phyloP scores from a whole-genome alignment of 306 rosid species.

The Parietaria judaica region DNA sequence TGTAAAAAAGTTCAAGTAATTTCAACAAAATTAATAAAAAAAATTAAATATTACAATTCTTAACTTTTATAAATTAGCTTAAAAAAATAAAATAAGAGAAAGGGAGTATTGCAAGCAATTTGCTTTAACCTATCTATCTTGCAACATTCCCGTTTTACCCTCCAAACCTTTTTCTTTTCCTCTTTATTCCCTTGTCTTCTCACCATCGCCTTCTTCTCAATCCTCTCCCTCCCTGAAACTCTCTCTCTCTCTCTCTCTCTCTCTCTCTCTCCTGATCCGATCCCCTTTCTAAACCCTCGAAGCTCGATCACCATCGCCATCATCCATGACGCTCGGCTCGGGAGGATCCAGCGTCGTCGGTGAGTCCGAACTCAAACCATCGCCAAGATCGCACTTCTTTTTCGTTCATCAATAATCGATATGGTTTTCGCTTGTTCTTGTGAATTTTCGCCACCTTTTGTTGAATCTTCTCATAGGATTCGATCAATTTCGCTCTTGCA shows the following conservation, averaged over 20 bases:
- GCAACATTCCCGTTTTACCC: conserved; percentile 9
- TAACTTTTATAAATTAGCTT: too few species aligned
- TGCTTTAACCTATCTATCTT: conserved; percentile 12
- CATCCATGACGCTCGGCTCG: conserved; percentile 97
- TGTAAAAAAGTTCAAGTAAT: too few species aligned
- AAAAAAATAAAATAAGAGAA: too few species aligned
- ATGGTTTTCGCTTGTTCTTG: conserved; percentile 3
- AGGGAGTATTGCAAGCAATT: too few species aligned
- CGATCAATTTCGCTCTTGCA: conserved; percentile 4
- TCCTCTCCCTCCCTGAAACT: conserved; percentile 10
- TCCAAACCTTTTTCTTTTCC: background rate
- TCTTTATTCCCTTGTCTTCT: conserved; percentile 19
- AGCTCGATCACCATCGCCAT: background rate
- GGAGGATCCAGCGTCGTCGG: conserved; percentile 98
- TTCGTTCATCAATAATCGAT: background rate
- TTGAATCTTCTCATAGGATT: conserved; percentile 2
- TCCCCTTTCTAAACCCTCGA: conserved; percentile 22
- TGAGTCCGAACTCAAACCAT: conserved; percentile 26
- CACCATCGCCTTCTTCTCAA: conserved; percentile 26
- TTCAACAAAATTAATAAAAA: too few species aligned
- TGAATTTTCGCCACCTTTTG: background rate
- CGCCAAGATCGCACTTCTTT: background rate
- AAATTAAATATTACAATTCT: too few species aligned
- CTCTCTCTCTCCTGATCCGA: conserved; percentile 41
- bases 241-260: conserved; percentile 9